A percentile compares a stretch with the other conserved stretches of the same genome.
Conservation (phyloP, 2,329 filamentous ascomycete species). For the Blumeriella jaapii region DNA sequence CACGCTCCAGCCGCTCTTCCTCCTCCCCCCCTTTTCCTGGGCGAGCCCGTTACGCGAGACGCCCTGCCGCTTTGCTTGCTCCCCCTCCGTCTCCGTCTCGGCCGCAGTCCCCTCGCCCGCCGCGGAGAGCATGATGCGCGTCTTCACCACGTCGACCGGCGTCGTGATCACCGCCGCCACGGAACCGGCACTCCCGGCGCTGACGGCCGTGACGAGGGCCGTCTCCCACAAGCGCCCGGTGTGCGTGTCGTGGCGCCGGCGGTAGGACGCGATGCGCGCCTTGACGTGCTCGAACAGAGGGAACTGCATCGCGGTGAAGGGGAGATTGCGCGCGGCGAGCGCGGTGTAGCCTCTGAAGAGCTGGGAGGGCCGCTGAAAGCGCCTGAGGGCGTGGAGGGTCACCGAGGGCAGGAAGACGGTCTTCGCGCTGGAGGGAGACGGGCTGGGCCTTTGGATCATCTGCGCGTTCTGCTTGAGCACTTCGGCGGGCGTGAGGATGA, state of each 20-base stretch:
- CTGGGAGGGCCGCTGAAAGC: constrained; percentile 44
- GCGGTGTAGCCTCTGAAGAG: constrained; percentile 66
- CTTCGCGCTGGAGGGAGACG: constrained; percentile 19
- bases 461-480: constrained; percentile 92
- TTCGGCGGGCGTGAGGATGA: constrained; percentile 79
- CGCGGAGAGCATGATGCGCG: constrained; percentile 70
- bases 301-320: constrained; percentile 81
- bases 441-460: constrained; percentile 48
- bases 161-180: constrained; percentile 74
- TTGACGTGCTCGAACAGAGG: constrained; percentile 71
- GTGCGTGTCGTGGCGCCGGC: constrained; percentile 27
- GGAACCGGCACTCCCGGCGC: constrained; percentile 63
- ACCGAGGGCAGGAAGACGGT: constrained; percentile 40
- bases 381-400: constrained; percentile 41
- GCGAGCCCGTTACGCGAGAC: constrained; percentile 17
- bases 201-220: constrained; percentile 57
- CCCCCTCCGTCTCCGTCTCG: constrained; percentile 18
- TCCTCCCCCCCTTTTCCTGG: constrained; percentile 25
- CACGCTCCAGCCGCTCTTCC: constrained; percentile 43
- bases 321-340: constrained; percentile 70
- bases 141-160: constrained; percentile 83
- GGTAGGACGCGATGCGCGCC: constrained; percentile 35
- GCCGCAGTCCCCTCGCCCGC: constrained; percentile 23
- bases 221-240: constrained; percentile 45
- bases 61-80: constrained; percentile 21